phyloP scores from a whole-genome alignment of 2,329 filamentous ascomycete genomes.

The Dendrostoma leiphaemia region DNA sequence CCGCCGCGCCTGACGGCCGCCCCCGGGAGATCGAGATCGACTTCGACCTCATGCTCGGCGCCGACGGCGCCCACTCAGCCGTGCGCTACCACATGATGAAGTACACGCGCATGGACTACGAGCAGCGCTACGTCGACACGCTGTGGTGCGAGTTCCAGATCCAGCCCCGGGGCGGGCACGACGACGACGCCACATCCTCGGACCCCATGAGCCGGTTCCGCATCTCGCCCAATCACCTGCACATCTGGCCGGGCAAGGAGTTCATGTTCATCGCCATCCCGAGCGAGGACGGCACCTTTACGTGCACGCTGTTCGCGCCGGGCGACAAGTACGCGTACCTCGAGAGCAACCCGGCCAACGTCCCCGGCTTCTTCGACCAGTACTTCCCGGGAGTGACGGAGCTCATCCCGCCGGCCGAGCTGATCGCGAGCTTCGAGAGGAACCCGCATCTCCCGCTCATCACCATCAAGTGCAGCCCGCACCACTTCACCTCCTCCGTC shows the following conservation, averaged over 20 bases:
- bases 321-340: constrained; percentile 66
- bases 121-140: constrained; percentile 93
- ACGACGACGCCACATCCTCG: too few relatives aligned
- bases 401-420: constrained; percentile 64
- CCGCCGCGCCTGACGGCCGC: constrained; percentile 38
- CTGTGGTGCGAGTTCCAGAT: constrained; percentile 97
- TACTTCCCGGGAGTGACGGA: constrained; percentile 85
- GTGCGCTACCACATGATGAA: constrained; percentile 96
- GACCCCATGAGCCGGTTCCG: constrained; percentile 54
- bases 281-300: constrained; percentile 82
- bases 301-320: constrained; percentile 89
- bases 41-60: constrained; percentile 94
- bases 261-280: constrained; percentile 99
- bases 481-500: constrained; percentile 74
- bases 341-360: constrained; percentile 55
- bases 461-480: constrained; percentile 86
- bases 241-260: constrained; percentile 93
- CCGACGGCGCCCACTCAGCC: constrained; percentile 91
- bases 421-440: constrained; percentile 70
- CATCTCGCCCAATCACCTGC: constrained; percentile 89
- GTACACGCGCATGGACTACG: constrained; percentile 83
- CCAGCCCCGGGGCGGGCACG: constrained; percentile 41
- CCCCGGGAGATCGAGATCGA: constrained; percentile 71
- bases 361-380: constrained; percentile 73
- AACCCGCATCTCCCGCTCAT: constrained; percentile 94